phyloP scores from a whole-genome alignment of 140 eudicot species.

The Erigeron philadelphicus region DNA sequence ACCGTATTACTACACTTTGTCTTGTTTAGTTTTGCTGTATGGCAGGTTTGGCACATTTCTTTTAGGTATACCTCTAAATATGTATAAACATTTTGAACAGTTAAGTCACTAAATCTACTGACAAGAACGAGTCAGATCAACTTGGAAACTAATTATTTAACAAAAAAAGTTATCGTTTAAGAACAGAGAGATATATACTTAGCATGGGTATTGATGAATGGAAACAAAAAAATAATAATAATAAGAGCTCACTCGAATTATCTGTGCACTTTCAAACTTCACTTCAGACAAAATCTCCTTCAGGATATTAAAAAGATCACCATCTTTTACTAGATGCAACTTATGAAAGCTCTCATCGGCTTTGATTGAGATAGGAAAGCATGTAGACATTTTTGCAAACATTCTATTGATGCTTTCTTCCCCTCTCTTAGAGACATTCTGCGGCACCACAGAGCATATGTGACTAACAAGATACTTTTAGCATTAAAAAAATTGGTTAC shows the following conservation, averaged over 20 bases:
- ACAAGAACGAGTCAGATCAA: not conserved
- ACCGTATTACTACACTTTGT: not conserved
- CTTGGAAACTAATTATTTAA: not conserved
- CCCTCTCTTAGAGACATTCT: constrained; percentile 36
- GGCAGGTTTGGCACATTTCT: not conserved
- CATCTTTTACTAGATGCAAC: constrained; percentile 53
- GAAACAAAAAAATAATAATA: not conserved
- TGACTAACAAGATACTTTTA: constrained; percentile 8
- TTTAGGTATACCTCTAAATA: not conserved
- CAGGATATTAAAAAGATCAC: constrained; percentile 34
- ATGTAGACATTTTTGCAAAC: constrained; percentile 61
- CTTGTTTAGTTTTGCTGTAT: not conserved
- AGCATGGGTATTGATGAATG: not conserved
- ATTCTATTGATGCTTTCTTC: constrained; percentile 38
- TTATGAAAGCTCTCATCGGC: constrained; percentile 64
- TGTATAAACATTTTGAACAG: not conserved
- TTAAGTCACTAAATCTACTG: not conserved
- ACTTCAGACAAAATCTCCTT: constrained; percentile 45
- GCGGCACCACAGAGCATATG: constrained; percentile 33
- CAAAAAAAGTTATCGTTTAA: not conserved
- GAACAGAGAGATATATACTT: not conserved
- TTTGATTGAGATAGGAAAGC: constrained; percentile 62
- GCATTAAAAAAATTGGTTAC: not conserved
- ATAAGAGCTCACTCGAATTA: constrained; percentile 41
- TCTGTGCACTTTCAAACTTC: constrained; percentile 35